Evolutionary conservation across 495 filamentous ascomycete genomes (phyloP).

Genomic region (Xylaria longipes): DNA sequence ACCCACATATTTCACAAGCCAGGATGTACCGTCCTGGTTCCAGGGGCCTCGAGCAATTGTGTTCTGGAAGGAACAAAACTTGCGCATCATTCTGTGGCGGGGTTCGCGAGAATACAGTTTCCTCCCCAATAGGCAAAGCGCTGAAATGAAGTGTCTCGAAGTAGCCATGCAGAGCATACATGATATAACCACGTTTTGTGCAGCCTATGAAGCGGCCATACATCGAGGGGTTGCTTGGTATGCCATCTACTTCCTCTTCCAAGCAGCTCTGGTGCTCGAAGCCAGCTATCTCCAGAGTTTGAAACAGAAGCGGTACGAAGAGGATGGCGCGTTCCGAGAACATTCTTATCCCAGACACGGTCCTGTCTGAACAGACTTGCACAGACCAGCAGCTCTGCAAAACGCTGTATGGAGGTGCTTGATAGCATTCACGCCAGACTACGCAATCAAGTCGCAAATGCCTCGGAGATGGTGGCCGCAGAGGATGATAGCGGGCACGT

Average conservation of each 20-base stretch:
- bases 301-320: neutral
- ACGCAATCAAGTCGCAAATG: neutral
- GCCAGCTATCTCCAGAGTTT: conserved; percentile 8
- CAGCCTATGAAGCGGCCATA: neutral
- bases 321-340: neutral
- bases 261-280: neutral
- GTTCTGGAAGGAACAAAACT: conserved; percentile 41
- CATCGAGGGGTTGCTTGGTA: neutral
- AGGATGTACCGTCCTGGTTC: conserved; percentile 35
- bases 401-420: conserved; percentile 30
- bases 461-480: neutral
- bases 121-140: neutral
- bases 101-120: neutral
- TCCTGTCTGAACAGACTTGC: conserved; percentile 21
- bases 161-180: conserved; percentile 4
- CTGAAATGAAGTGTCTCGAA: neutral
- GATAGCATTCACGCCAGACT: conserved; percentile 25
- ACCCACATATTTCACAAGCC: conserved; percentile 32
- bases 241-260: conserved; percentile 4
- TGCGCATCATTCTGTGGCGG: conserved; percentile 34
- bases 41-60: conserved; percentile 35
- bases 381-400: conserved; percentile 21
- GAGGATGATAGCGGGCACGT: neutral
- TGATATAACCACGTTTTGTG: neutral
- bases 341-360: neutral